Evolutionary conservation across 73 alveolate species (phyloP).

Genomic region (Diophrys sp.): DNA sequence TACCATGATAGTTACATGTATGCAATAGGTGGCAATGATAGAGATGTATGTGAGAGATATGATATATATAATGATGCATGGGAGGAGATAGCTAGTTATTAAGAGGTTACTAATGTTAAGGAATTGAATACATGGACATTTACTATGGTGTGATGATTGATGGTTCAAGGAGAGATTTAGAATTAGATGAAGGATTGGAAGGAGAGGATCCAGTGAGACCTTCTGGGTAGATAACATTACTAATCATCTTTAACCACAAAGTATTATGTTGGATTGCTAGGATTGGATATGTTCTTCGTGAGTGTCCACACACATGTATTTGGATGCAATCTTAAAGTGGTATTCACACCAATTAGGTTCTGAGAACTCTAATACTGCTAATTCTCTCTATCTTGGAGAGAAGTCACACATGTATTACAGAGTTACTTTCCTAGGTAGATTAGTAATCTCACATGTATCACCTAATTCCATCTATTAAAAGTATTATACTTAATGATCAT

Average conservation of each 20-base stretch:
- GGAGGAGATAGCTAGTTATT: slow-evolving; percentile 47
- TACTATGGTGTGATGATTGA: slow-evolving; percentile 6
- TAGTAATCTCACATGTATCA: neutral
- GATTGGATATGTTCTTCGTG: no score
- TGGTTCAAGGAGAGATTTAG: no score
- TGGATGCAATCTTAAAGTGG: neutral
- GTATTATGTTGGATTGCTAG: no score
- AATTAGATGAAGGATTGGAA: neutral
- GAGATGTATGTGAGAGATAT: slow-evolving; percentile 55
- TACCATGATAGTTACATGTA: slow-evolving; percentile 37
- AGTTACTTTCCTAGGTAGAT: neutral
- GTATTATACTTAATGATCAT: no score
- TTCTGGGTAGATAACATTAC: neutral
- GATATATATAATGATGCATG: slow-evolving; percentile 47
- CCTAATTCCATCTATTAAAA: neutral
- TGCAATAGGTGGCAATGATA: slow-evolving; percentile 63
- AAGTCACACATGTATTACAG: neutral
- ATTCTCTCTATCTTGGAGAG: neutral
- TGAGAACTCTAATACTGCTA: neutral
- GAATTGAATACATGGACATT: slow-evolving; percentile 28
- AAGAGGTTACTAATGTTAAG: slow-evolving; percentile 21
- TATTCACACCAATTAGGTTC: neutral
- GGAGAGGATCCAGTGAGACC: neutral
- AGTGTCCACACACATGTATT: neutral
- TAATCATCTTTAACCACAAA: no score